Percentiles rank a stretch among this genome's conserved stretches.
Evolutionary conservation across 805 yeast species (phyloP).

Genomic region (Hanseniaspora nectarophila): DNA sequence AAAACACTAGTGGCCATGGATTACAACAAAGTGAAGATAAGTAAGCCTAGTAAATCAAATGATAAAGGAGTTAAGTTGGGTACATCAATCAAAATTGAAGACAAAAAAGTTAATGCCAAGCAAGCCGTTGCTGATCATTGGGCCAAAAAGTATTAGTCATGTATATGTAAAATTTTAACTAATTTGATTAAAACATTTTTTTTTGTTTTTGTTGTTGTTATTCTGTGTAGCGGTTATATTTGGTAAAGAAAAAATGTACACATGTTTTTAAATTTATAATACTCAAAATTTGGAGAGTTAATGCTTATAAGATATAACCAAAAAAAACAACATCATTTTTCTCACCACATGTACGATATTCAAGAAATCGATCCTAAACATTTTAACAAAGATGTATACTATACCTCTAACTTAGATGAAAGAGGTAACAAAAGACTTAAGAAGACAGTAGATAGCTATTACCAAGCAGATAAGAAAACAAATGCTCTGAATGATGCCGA

Average conservation of each 20-base stretch:
- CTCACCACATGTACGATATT: slow-evolving; percentile 21
- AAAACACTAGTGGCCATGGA: neutral
- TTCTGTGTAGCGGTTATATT: neutral
- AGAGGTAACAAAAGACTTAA: slow-evolving; percentile 18
- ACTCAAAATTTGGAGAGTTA: no score
- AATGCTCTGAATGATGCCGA: neutral
- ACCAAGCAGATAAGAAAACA: neutral
- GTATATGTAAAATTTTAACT: no score
- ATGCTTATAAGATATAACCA: no score
- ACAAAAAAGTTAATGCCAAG: neutral
- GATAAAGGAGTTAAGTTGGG: neutral
- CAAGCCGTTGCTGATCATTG: slow-evolving; percentile 1
- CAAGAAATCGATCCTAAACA: slow-evolving; percentile 26
- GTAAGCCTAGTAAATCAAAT: no score
- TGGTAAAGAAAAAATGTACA: no score
- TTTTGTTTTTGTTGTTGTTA: no score
- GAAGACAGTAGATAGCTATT: slow-evolving; percentile 16
- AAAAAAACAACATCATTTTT: neutral
- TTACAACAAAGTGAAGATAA: neutral
- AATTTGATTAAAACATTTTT: neutral
- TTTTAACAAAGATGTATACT: slow-evolving; percentile 27
- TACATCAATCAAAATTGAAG: neutral
- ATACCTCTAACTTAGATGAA: slow-evolving; percentile 21
- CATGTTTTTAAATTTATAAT: no score
- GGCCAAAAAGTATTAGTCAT: neutral